A percentile compares a stretch with the other conserved stretches of the same genome.
Conservation (phyloP, 257 asterid species). For the Solanum medicagineum region DNA sequence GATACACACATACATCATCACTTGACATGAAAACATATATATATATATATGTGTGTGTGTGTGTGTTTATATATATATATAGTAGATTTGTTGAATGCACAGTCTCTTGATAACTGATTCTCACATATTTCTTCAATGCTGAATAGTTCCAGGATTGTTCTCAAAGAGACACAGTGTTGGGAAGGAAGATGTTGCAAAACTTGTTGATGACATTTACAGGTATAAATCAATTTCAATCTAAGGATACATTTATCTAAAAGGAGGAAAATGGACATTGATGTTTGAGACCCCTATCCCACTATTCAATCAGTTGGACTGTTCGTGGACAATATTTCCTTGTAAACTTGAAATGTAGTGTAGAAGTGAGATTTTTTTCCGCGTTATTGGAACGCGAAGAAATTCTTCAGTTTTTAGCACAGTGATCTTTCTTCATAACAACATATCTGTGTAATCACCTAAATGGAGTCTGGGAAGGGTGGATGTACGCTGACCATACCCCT, state of each 20-base stretch:
- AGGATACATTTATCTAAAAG: background rate
- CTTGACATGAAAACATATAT: background rate
- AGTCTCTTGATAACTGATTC: background rate
- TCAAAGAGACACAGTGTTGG: conserved; percentile 65
- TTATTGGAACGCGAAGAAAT: background rate
- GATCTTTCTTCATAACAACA: background rate
- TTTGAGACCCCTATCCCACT: background rate
- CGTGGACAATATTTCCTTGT: background rate
- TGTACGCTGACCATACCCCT: background rate
- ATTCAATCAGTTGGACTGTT: background rate
- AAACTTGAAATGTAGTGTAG: background rate
- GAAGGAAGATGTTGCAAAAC: conserved; percentile 73
- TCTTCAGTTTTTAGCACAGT: background rate
- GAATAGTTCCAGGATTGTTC: conserved; percentile 62
- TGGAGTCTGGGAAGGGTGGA: background rate
- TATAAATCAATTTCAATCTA: conserved; percentile 6
- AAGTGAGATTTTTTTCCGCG: background rate
- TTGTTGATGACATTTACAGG: conserved; percentile 90
- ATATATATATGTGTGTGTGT: background rate
- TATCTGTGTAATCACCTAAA: background rate
- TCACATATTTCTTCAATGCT: background rate
- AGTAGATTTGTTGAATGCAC: background rate
- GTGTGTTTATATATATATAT: background rate
- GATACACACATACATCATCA: no score
- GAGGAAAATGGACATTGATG: background rate